These are phyloP conservation scores for Sporisorium exsertum DNA, from an alignment of 1,284 basidiomycete species.

Conservation along the genomic window DNA sequence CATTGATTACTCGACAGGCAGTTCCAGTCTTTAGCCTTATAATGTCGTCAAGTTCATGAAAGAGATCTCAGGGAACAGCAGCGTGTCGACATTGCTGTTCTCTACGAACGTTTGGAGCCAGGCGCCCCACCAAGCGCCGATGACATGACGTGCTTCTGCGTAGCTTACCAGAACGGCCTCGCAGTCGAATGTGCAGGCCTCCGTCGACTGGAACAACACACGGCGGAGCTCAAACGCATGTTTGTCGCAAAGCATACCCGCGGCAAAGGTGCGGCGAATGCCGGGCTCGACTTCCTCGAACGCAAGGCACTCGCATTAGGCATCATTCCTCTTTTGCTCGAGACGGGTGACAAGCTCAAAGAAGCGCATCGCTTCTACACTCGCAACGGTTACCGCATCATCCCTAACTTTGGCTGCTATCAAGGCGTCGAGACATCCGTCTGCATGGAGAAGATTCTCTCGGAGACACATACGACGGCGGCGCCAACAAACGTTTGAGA, in stretches of 20 bases:
- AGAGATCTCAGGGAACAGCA: slow-evolving; percentile 34
- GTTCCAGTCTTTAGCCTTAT: too few relatives aligned
- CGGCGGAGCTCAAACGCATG: slow-evolving; percentile 42
- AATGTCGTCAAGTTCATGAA: too few relatives aligned
- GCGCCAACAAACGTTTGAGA: background rate
- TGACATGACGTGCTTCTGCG: slow-evolving; percentile 35
- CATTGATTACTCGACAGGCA: background rate
- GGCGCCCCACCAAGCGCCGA: slow-evolving; percentile 24
- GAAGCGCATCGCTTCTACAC: slow-evolving; percentile 42
- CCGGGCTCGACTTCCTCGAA: slow-evolving; percentile 32
- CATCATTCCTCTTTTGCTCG: slow-evolving; percentile 23
- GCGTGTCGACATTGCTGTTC: slow-evolving; percentile 26
- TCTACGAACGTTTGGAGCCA: slow-evolving; percentile 29
- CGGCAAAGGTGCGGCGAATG: slow-evolving; percentile 31
- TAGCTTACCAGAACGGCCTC: slow-evolving; percentile 22
- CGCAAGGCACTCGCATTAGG: slow-evolving; percentile 17
- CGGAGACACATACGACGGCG: background rate
- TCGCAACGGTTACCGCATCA: slow-evolving; percentile 25
- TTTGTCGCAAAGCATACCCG: slow-evolving; percentile 33
- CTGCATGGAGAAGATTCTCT: slow-evolving; percentile 34
- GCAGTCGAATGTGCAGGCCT: slow-evolving; percentile 39
- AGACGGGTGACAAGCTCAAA: slow-evolving; percentile 33
- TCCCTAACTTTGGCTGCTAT: slow-evolving; percentile 45
- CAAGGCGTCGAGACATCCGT: slow-evolving; percentile 30
- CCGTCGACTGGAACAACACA: slow-evolving; percentile 17